These are phyloP conservation scores for Marasmius sp. DNA, from an alignment of 1,284 basidiomycete genomes.

Conservation along the genomic window DNA sequence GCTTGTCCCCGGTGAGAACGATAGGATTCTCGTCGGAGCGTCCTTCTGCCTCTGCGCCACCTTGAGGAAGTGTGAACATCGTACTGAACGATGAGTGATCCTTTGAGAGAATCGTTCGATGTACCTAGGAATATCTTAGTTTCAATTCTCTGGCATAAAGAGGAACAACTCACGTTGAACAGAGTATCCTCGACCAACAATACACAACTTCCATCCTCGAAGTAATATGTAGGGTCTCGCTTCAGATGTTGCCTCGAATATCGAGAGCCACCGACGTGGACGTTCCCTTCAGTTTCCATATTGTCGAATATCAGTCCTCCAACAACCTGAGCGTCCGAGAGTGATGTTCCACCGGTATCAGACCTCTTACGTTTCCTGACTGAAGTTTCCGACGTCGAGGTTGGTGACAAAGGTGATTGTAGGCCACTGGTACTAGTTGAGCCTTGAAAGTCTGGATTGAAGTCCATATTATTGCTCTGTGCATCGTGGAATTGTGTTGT, in stretches of 20 bases:
- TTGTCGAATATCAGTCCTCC: background rate
- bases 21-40: conserved; percentile 63
- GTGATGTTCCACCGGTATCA: background rate
- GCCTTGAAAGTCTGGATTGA: background rate
- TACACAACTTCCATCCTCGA: conserved; percentile 62
- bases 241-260: background rate
- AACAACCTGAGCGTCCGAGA: background rate
- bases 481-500: background rate
- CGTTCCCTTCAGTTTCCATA: background rate
- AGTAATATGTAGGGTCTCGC: conserved; percentile 38
- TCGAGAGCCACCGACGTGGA: too few species aligned
- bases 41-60: conserved; percentile 47
- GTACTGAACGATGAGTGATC: conserved; percentile 62
- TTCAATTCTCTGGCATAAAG: background rate
- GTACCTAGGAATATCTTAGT: conserved; percentile 44
- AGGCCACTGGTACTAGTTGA: background rate
- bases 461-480: background rate
- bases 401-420: background rate
- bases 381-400: background rate
- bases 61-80: conserved; percentile 65
- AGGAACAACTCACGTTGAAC: conserved; percentile 55
- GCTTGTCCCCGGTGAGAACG: conserved; percentile 55
- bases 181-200: conserved; percentile 57
- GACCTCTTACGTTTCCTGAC: background rate
- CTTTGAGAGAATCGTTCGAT: conserved; percentile 58